Evolutionary conservation across 2,329 filamentous ascomycete species (phyloP).

Genomic region (Ceratocystiopsis brevicomis): DNA sequence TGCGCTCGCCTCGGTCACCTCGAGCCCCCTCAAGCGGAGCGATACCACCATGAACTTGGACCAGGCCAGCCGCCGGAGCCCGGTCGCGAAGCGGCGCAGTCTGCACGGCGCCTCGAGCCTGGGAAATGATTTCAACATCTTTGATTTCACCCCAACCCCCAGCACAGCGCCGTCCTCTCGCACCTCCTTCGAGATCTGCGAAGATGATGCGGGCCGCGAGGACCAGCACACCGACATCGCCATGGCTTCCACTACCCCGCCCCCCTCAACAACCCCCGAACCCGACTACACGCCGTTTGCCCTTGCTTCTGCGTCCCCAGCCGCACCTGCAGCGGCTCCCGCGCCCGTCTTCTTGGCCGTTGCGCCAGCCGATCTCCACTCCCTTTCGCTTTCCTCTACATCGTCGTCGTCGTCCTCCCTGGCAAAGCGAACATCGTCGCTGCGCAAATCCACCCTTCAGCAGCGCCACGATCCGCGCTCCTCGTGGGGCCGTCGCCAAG

Average conservation of each 20-base stretch:
- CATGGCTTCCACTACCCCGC: background rate
- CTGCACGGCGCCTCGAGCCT: constrained; percentile 55
- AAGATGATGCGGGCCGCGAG: constrained; percentile 22
- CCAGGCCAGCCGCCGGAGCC: constrained; percentile 58
- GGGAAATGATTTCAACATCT: constrained; percentile 51
- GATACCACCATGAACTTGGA: constrained; percentile 82
- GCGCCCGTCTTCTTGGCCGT: constrained; percentile 16
- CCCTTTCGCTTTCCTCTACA: constrained; percentile 23
- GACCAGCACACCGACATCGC: constrained; percentile 29
- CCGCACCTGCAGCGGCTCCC: constrained; percentile 25
- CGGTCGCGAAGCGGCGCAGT: constrained; percentile 79
- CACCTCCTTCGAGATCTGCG: constrained; percentile 28
- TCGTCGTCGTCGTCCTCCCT: constrained; percentile 30
- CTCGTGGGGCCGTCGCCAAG: constrained; percentile 41
- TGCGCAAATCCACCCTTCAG: constrained; percentile 73
- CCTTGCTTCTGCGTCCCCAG: constrained; percentile 19
- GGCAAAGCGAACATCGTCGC: constrained; percentile 50
- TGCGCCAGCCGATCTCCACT: background rate
- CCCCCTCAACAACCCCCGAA: too few species aligned
- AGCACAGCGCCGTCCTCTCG: constrained; percentile 19
- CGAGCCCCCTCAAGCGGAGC: constrained; percentile 79
- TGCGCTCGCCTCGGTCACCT: constrained; percentile 34
- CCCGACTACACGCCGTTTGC: background rate
- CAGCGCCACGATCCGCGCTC: constrained; percentile 57
- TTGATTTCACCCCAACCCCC: constrained; percentile 29